Evolutionary conservation across 805 yeast genomes (phyloP).

Genomic region (Suhomyces faveliae): DNA sequence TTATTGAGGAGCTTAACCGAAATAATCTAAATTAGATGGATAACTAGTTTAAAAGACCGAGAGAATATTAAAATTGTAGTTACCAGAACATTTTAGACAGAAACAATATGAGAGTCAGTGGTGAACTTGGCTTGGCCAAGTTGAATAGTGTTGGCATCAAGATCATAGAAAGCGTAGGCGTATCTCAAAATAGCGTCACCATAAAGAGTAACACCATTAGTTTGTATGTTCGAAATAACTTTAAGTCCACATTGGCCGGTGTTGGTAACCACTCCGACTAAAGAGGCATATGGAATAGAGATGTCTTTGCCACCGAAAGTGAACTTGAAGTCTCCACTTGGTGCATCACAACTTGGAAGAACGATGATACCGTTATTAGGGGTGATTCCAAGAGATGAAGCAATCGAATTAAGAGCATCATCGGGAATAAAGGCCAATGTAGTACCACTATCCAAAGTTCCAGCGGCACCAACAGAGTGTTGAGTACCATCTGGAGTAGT

Average conservation of each 20-base stretch:
- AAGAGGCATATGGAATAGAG: constrained; percentile 6
- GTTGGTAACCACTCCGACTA: background rate
- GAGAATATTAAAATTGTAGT: constrained; percentile 2
- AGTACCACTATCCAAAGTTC: constrained; percentile 10
- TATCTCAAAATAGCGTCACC: constrained; percentile 67
- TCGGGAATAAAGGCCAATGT: constrained; percentile 6
- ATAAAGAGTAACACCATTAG: constrained; percentile 27
- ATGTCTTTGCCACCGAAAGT: constrained; percentile 1
- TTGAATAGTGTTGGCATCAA: constrained; percentile 55
- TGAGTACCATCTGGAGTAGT: constrained; percentile 10
- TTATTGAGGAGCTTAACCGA: background rate
- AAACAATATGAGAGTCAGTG: constrained; percentile 5
- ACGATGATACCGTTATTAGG: background rate
- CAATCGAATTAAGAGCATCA: background rate
- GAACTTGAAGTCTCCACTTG: background rate
- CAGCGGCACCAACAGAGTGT: background rate
- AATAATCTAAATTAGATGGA: background rate
- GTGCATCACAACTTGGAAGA: background rate
- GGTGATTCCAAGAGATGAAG: background rate
- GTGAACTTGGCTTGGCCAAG: constrained; percentile 35
- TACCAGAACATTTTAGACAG: no score
- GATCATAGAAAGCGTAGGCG: constrained; percentile 63
- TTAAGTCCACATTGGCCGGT: background rate
- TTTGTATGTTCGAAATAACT: no score
- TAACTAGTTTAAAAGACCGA: background rate